Evolutionary conservation across 495 filamentous ascomycete genomes (phyloP), one percentile per base, ranked within the genome.

Genomic region (Penicillium fimorum): DNA sequence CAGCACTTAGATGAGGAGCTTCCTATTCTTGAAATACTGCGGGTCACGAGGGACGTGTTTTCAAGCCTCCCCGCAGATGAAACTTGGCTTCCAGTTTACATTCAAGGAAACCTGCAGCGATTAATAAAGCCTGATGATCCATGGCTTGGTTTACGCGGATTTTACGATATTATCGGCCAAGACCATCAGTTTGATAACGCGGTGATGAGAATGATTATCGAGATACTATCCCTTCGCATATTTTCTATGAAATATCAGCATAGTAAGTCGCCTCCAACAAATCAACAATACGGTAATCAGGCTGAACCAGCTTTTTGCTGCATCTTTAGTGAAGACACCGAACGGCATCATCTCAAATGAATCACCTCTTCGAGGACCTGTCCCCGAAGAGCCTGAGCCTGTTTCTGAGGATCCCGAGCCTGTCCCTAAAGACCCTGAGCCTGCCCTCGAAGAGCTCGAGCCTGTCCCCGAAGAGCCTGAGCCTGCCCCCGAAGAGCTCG

Each of bases 81-180:
- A 50, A 54, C 35, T 13, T 54, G 50, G 56, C 56, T 59, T 54
- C 56, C 45, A 45, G 13, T 4, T 44, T 59, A 59, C 37, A 54
- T 59, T 37, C 25, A 50, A 54, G 37, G 24, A 50, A 54, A 59
- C 24, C 18, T 59, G 27, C 50, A 54, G 55, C 55, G 40, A 6
- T 27, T 12, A 6, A 29, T 52, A 7, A 51, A 15, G 47, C 47
- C 41, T 37, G 15, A 47, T 18, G 30, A 51, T 46, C 32, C 55
- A 35, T 30, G 22, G 29, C 30, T 46, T 41, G 47, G 20, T 30
- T 41, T 57, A 30, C 18, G 2, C 0, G 47, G 47, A 37, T 47
- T 59, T 35, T 59, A 53, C 43, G 9, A 49, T 58, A 33, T 49
- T 33, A 18, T 53, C 41, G 56, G 56, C 15, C 49, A 53, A 22